Conservation (phyloP, 331 rosid genomes). For the Quercus lobata region DNA sequence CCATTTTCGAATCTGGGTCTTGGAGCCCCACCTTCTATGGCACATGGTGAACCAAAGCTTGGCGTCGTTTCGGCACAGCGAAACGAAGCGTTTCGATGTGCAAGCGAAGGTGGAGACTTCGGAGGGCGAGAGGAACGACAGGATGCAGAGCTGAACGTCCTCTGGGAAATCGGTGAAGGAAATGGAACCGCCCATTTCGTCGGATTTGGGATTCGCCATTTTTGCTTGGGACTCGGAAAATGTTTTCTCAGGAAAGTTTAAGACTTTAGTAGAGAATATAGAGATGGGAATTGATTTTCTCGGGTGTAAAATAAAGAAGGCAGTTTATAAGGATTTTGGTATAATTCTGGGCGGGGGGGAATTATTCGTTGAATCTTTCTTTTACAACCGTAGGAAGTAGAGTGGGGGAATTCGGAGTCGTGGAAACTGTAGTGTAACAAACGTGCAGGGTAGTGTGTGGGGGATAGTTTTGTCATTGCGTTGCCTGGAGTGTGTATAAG, state of each 20-base stretch:
- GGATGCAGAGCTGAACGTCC: slow-evolving; percentile 78
- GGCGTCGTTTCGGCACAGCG: slow-evolving; percentile 52
- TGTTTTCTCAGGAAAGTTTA: not conserved
- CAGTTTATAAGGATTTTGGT: not conserved
- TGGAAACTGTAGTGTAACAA: not conserved
- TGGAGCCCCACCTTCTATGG: slow-evolving; percentile 85
- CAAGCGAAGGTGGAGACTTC: slow-evolving; percentile 70
- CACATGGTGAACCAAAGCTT: slow-evolving; percentile 86
- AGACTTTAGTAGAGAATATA: not conserved
- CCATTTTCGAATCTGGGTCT: slow-evolving; percentile 70
- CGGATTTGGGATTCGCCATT: slow-evolving; percentile 20
- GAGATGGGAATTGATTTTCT: not conserved
- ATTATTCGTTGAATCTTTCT: slow-evolving; percentile 26
- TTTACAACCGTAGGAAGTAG: not conserved
- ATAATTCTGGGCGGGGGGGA: slow-evolving; percentile 22
- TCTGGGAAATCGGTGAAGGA: slow-evolving; percentile 78
- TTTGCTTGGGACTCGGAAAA: not conserved
- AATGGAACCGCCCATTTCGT: slow-evolving; percentile 9
- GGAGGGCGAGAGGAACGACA: slow-evolving; percentile 69
- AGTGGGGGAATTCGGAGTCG: not conserved
- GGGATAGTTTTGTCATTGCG: not conserved
- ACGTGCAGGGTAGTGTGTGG: not conserved
- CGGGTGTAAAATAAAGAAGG: not conserved
- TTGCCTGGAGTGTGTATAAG: no score
- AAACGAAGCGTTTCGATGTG: slow-evolving; percentile 64